Conservation (phyloP, 176 grass and related monocot species). For the Rhynchospora tenuis region DNA sequence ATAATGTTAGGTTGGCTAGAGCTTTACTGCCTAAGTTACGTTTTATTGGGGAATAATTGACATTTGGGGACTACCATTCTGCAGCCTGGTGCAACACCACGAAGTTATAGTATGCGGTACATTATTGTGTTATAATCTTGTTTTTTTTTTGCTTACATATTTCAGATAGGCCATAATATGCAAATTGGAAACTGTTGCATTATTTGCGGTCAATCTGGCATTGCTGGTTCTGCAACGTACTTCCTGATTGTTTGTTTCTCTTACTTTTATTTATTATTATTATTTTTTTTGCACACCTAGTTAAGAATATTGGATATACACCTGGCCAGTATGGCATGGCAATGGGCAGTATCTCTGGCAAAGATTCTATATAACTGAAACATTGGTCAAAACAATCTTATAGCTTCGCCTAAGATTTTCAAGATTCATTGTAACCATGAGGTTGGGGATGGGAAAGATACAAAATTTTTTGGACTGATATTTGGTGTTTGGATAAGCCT, state of each 20-base stretch:
- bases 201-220: slow-evolving; percentile 86
- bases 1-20: too few relatives aligned
- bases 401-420: too few relatives aligned
- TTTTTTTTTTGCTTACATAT: slow-evolving; percentile 19
- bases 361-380: neutral
- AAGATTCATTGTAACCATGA: too few relatives aligned
- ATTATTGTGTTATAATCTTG: neutral
- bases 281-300: neutral
- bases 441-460: too few relatives aligned
- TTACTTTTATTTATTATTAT: slow-evolving; percentile 6
- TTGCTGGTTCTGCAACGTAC: slow-evolving; percentile 87
- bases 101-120: neutral
- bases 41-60: too few relatives aligned
- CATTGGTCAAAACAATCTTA: neutral
- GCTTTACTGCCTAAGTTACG: neutral
- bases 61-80: neutral
- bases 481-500: too few relatives aligned
- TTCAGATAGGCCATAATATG: slow-evolving; percentile 93
- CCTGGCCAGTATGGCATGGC: neutral
- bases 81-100: neutral
- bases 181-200: slow-evolving; percentile 80
- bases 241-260: slow-evolving; percentile 7
- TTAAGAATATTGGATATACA: neutral
- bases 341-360: neutral
- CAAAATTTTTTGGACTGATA: too few relatives aligned